phyloP scores from a whole-genome alignment of 2,329 filamentous ascomycete species.

The Pseudocercospora eumusae region DNA sequence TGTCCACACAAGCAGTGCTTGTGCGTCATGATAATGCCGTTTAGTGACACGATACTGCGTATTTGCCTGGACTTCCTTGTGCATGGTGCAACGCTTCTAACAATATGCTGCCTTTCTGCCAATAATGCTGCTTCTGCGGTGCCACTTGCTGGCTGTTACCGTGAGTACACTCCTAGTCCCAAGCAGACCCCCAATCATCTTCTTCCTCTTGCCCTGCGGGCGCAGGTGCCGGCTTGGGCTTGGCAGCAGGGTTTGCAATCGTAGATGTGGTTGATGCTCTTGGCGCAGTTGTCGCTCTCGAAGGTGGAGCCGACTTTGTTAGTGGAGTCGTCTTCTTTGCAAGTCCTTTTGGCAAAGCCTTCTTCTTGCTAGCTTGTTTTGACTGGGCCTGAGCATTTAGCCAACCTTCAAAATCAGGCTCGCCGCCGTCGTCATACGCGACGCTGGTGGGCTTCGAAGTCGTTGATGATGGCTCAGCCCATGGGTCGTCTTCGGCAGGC shows the following conservation, averaged over 20 bases:
- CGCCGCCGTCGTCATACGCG: conserved; percentile 77
- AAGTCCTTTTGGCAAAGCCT: conserved; percentile 80
- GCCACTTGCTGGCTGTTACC: not conserved
- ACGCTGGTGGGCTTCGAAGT: conserved; percentile 34
- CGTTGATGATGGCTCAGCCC: conserved; percentile 28
- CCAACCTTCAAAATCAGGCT: conserved; percentile 97
- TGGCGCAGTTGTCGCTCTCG: conserved; percentile 24
- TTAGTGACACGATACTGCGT: not conserved
- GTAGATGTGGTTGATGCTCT: conserved; percentile 33
- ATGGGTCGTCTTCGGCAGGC: conserved; percentile 18
- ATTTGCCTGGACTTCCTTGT: not conserved
- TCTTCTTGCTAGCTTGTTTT: conserved; percentile 67
- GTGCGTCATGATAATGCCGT: not conserved
- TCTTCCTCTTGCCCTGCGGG: conserved; percentile 40
- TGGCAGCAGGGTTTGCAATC: conserved; percentile 10
- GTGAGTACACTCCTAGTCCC: conserved; percentile 32
- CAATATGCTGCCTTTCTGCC: not conserved
- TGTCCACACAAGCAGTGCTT: not conserved
- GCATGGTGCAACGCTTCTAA: not conserved
- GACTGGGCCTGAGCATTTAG: conserved; percentile 79
- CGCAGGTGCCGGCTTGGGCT: conserved; percentile 31
- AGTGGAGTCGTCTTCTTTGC: conserved; percentile 56
- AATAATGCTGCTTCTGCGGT: not conserved
- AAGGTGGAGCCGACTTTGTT: conserved; percentile 32
- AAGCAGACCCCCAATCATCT: conserved; percentile 46